Evolutionary conservation across 148 eudicot species (phyloP), one percentile per base, ranked within the genome.

Genomic region (Limonium bicolor): DNA sequence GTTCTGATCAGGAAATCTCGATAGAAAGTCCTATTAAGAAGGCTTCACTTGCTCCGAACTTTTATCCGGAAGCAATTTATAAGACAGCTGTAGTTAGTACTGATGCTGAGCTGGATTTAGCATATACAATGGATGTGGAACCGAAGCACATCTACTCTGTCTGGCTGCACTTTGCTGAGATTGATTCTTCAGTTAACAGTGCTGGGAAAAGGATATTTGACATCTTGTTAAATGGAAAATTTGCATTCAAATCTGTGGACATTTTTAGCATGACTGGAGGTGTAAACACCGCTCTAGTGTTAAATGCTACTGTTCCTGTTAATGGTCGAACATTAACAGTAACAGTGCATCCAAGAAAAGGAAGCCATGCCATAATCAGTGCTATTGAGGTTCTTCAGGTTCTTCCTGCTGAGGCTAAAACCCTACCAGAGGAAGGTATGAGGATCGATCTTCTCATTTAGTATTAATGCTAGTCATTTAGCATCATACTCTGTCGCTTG

Each of bases 161-260:
- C 41, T 92, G 99, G 99, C 65, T 92, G 30, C 99, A 92, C 59
- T 92, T 92, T 69, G 80, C 95, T 0, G 99, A 92, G 70, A 85
- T 85, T 53, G 94, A 85, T 59, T 62, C 88, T 41, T 76, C 80
- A 19, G 51, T 92, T 11, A 81, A 76, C 19, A 66, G 60, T 20
- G 61, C 45, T 14, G 94, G 95, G 21, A 69, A 85, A 60, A 71
- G 99, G 78, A 73, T 92, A n/a, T 81, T 92, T 72, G 71, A 85
- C 55, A 58, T 92, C 22, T 54, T 65, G 67, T 64, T 92, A 43
- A 92, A 92, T 54, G 90, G 92, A 14, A 77, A 76, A 50, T 35
- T 66, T 50, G 63, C 7, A 27, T 85, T 78, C 59, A 70, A 42
- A 58, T 64, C 69, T 50, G 77, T 92, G 42, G 99, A 92, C 47